Base-by-base conservation (phyloP, 192 early-diverging fungal species). In the Backusella morwellensis region DNA sequence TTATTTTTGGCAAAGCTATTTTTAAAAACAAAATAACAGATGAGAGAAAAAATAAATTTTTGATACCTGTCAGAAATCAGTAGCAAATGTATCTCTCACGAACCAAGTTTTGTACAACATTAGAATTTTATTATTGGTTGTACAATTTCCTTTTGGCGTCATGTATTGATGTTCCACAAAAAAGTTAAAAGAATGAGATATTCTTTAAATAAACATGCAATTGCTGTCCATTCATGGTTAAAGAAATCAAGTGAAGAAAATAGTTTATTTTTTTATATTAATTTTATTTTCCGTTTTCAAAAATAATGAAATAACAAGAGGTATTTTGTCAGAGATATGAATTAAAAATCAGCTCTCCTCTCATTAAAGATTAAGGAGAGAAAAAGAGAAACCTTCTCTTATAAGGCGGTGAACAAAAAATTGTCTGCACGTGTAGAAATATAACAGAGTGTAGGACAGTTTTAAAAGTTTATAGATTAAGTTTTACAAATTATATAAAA, bases 391-490 rank as follows among this genome's bases (percentile, higher is more conserved):
- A 59, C n/a, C 56, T 63, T 63, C 56, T 63, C 26, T 14, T 63
- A 63, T 63, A 12, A 63, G 23, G 56, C 56, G 56, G 56, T 26
- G 56, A 63, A 63, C 56, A 63, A 63, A 63, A 50, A 63, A 29
- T 63, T 63, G 3, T 63, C 56, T 63, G 56, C 56, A 63, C 56
- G 56, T 63, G 56, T 63, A 63, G 56, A 63, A 63, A 63, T 63
- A 63, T 29, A 63, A 63, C 23, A 63, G 26, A n/a, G 4, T 8
- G 56, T 23, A 26, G 23, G 56, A 63, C 56, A 63, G 56, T 63
- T 63, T 63, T 29, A 63, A 29, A 63, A 63, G 56, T 63, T 63
- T 29, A 29, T 63, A 63, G 56, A 63, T 63, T 63, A 63, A 63
- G 56, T 63, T 63, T 63, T 63, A 63, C 56, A 63, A 23, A 9